phyloP scores from a whole-genome alignment of 2,329 filamentous ascomycete genomes.

The Paecilomyces fulvus region DNA sequence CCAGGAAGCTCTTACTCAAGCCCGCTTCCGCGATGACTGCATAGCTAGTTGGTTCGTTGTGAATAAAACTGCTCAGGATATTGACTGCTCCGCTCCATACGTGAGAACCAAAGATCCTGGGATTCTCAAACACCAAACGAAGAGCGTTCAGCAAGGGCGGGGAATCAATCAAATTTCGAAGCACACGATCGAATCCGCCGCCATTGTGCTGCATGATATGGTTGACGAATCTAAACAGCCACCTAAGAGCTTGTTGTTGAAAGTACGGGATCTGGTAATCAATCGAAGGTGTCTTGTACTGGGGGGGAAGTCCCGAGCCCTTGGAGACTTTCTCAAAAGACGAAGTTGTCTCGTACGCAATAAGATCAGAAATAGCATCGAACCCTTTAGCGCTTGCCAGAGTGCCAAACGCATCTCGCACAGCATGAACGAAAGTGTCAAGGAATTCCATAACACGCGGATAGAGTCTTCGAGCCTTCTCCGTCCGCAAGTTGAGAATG shows the following conservation, averaged over 20 bases:
- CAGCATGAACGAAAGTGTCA: constrained; percentile 77
- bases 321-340: constrained; percentile 58
- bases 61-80: constrained; percentile 91
- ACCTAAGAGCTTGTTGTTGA: constrained; percentile 86
- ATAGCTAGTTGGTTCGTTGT: constrained; percentile 97
- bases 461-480: constrained; percentile 73
- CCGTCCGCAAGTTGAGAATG: constrained; percentile 72
- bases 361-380: constrained; percentile 80
- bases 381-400: constrained; percentile 77
- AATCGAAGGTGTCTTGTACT: constrained; percentile 70
- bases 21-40: constrained; percentile 91
- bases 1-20: constrained; percentile 75
- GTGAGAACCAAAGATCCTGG: constrained; percentile 73
- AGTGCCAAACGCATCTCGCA: constrained; percentile 74
- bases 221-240: constrained; percentile 91
- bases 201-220: constrained; percentile 82
- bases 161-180: constrained; percentile 92
- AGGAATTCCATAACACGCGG: constrained; percentile 79
- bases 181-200: constrained; percentile 77
- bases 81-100: constrained; percentile 94
- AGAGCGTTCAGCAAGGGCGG: constrained; percentile 73
- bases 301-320: constrained; percentile 62
- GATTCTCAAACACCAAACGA: constrained; percentile 71
- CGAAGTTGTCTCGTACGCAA: constrained; percentile 66
- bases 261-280: constrained; percentile 93